Conservation (phyloP, 148 eudicot species). For the Camellia japonica region DNA sequence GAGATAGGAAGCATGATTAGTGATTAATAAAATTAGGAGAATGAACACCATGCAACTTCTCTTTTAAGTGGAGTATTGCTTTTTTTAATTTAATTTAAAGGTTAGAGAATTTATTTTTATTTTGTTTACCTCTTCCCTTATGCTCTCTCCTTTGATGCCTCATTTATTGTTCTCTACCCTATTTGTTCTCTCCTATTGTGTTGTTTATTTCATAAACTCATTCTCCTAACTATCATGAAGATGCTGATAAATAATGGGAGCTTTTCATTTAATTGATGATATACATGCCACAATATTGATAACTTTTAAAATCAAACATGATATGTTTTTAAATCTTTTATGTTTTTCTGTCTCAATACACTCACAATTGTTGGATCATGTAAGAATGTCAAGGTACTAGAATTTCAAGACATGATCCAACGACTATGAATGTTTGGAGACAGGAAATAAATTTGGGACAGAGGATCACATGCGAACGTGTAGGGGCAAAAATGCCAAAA, state of each 20-base stretch:
- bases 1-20: slow-evolving; percentile 18
- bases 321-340: too few relatives aligned
- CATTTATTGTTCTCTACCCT: neutral
- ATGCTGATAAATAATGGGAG: neutral
- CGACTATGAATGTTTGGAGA: too few relatives aligned
- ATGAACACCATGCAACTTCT: slow-evolving; percentile 44
- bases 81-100: slow-evolving; percentile 38
- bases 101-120: slow-evolving; percentile 20
- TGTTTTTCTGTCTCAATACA: too few relatives aligned
- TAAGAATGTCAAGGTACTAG: too few relatives aligned
- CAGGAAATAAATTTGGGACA: too few relatives aligned
- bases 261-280: too few relatives aligned
- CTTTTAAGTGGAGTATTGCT: slow-evolving; percentile 30
- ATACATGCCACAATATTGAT: too few relatives aligned
- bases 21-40: slow-evolving; percentile 18
- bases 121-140: neutral
- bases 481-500: too few relatives aligned
- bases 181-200: neutral
- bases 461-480: too few relatives aligned
- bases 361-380: too few relatives aligned
- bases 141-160: slow-evolving; percentile 4
- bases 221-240: neutral
- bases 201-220: neutral
- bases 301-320: too few relatives aligned
- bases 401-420: too few relatives aligned